Percentiles rank a stretch among this genome's conserved stretches.
phyloP scores from a whole-genome alignment of 805 yeast genomes.

The Sugiyamaella qingdaonensis region DNA sequence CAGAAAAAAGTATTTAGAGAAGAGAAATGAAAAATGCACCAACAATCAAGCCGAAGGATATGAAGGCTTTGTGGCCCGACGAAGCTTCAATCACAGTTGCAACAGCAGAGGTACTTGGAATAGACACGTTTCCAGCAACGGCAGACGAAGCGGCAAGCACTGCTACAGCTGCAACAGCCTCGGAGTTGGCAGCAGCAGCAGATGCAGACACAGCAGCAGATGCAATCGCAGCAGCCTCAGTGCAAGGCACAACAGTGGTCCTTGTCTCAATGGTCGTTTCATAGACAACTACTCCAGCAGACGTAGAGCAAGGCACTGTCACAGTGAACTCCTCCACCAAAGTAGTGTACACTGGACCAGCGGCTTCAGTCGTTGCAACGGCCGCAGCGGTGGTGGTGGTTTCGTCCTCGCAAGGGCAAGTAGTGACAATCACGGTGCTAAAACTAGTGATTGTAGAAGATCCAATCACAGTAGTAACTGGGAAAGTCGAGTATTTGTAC shows the following conservation, averaged over 20 bases:
- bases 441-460: not conserved
- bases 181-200: not conserved
- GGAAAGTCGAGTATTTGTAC: not conserved
- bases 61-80: no score
- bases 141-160: no score
- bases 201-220: constrained; percentile 40
- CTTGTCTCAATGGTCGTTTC: not conserved
- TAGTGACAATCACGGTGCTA: not conserved
- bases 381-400: not conserved
- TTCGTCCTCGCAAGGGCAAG: constrained; percentile 8
- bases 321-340: not conserved
- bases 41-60: no score
- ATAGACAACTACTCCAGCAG: not conserved
- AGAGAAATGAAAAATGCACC: no score
- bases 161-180: not conserved
- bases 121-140: no score
- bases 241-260: constrained; percentile 2
- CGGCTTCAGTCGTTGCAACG: not conserved
- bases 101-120: no score
- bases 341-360: not conserved
- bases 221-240: constrained; percentile 2
- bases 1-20: no score
- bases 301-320: not conserved
- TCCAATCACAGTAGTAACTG: constrained; percentile 2
- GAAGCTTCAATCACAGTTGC: no score